Percentiles rank a stretch among this genome's conserved stretches.
Conservation (phyloP, 345 rosid genomes). For the Excoecaria cochinchinensis region DNA sequence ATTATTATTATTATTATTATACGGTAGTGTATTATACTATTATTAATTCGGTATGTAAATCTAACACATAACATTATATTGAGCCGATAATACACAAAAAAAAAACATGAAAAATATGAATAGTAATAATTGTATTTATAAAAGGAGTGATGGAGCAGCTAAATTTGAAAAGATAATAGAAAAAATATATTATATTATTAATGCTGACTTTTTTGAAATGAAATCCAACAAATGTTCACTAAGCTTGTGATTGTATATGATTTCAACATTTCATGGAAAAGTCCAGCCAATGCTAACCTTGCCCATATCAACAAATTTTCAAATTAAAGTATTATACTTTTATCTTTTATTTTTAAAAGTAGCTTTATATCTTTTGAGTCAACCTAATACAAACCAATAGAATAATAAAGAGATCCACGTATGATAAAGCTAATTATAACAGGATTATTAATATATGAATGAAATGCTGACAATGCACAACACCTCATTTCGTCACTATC, state of each 20-base stretch:
- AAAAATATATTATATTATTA: no score
- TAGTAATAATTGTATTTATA: no score
- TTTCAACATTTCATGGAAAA: neutral
- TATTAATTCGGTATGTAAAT: no score
- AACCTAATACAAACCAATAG: slow-evolving; percentile 6
- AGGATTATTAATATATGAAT: neutral
- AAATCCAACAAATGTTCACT: slow-evolving; percentile 3
- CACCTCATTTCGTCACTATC: no score
- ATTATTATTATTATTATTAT: no score
- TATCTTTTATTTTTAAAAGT: neutral
- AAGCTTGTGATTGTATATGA: neutral
- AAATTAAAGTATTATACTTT: neutral
- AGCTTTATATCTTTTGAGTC: neutral
- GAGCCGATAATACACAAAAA: no score
- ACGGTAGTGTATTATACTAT: no score
- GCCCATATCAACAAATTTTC: neutral
- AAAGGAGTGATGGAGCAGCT: no score
- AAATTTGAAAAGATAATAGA: no score
- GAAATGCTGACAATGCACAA: neutral
- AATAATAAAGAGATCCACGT: neutral
- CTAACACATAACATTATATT: no score
- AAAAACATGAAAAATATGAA: no score
- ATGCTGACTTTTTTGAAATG: neutral
- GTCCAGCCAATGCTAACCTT: neutral
- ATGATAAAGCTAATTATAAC: slow-evolving; percentile 8